Evolutionary conservation across 2,329 filamentous ascomycete species (phyloP).

Genomic region (Exophiala sp.): DNA sequence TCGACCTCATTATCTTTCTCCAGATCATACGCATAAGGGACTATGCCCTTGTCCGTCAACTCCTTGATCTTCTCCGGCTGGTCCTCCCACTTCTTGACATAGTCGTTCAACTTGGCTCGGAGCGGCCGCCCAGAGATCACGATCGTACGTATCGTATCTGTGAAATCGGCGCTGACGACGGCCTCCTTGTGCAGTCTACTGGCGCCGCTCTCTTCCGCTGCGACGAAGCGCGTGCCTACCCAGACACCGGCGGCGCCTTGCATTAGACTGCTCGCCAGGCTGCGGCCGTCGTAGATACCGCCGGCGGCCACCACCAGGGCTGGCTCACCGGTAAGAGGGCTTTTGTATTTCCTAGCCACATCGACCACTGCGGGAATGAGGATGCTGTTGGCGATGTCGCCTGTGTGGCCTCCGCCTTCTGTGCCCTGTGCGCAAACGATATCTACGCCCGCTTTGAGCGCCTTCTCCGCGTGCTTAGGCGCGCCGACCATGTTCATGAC

Average conservation of each 20-base stretch:
- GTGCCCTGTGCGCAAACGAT: constrained; percentile 89
- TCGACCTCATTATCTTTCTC: constrained; percentile 72
- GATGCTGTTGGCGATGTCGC: constrained; percentile 79
- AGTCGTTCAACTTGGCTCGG: constrained; percentile 77
- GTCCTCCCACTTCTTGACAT: constrained; percentile 76
- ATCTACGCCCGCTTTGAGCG: constrained; percentile 80
- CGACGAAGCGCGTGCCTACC: constrained; percentile 93
- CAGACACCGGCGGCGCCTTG: constrained; percentile 85
- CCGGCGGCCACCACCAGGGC: constrained; percentile 86
- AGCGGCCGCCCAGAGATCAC: constrained; percentile 79
- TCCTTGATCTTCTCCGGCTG: constrained; percentile 70
- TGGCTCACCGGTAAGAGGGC: constrained; percentile 64
- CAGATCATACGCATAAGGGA: constrained; percentile 78
- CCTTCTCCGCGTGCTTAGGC: constrained; percentile 86
- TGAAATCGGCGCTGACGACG: constrained; percentile 74
- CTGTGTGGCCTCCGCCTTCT: constrained; percentile 91
- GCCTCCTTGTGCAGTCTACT: constrained; percentile 78
- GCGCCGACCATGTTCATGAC: constrained; percentile 98
- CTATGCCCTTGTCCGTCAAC: constrained; percentile 71
- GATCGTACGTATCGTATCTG: constrained; percentile 77
- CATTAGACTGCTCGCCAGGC: constrained; percentile 77
- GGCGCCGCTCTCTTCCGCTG: constrained; percentile 74
- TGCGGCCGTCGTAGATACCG: constrained; percentile 77
- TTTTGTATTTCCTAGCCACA: constrained; percentile 69
- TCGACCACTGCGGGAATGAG: constrained; percentile 85